Evolutionary conservation across 768 basidiomycete species (phyloP).

Genomic region (Cytidiella melzeri): DNA sequence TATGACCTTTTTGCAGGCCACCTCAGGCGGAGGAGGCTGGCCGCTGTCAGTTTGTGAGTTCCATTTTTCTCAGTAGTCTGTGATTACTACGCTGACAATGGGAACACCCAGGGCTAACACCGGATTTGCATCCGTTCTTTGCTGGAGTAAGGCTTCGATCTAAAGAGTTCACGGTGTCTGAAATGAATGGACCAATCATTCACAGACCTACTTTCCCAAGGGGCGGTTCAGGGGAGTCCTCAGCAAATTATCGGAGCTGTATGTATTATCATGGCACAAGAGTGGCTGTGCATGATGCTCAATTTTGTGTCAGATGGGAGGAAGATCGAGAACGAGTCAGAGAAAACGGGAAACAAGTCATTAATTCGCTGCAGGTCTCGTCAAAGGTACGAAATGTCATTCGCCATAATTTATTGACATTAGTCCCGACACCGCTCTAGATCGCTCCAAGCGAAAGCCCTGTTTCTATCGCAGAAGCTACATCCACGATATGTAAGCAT

Average conservation of each 20-base stretch:
- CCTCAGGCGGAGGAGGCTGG: slow-evolving; percentile 27
- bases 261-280: no score
- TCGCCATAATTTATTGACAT: neutral
- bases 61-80: no score
- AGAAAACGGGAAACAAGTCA: slow-evolving; percentile 16
- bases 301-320: slow-evolving; percentile 18
- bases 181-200: neutral
- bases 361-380: slow-evolving; percentile 13
- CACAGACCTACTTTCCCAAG: slow-evolving; percentile 20
- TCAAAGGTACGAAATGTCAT: slow-evolving; percentile 8
- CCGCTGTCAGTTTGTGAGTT: slow-evolving; percentile 29
- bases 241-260: slow-evolving; percentile 19
- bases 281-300: no score
- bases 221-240: slow-evolving; percentile 18
- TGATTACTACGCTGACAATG: no score
- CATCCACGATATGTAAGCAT: slow-evolving; percentile 12
- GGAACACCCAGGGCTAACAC: slow-evolving; percentile 18
- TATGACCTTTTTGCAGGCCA: slow-evolving; percentile 35
- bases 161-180: neutral
- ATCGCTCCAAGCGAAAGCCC: slow-evolving; percentile 4
- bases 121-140: slow-evolving; percentile 23
- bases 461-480: slow-evolving; percentile 6
- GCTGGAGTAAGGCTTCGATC: slow-evolving; percentile 17
- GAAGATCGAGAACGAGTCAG: slow-evolving; percentile 13
- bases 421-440: slow-evolving; percentile 2